phyloP scores from a whole-genome alignment of 2,329 filamentous ascomycete genomes.

The Diaporthe batatas region DNA sequence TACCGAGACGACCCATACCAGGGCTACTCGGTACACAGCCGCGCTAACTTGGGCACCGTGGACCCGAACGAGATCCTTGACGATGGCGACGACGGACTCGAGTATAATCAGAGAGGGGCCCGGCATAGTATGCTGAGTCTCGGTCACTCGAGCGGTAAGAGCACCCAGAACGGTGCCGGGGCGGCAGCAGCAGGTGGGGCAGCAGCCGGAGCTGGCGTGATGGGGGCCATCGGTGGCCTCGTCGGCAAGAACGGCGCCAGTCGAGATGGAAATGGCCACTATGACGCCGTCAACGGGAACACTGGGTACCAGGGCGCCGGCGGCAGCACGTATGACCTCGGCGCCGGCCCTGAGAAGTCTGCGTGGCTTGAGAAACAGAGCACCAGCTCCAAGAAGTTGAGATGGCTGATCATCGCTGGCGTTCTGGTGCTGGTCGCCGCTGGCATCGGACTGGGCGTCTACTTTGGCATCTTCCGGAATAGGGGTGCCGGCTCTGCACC shows the following conservation, averaged over 20 bases:
- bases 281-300: constrained; percentile 65
- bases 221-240: constrained; percentile 57
- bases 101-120: constrained; percentile 61
- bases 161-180: constrained; percentile 51
- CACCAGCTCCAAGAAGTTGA: constrained; percentile 73
- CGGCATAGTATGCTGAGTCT: constrained; percentile 73
- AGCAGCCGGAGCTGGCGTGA: constrained; percentile 57
- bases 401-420: constrained; percentile 75
- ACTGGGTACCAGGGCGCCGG: constrained; percentile 49
- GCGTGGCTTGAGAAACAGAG: constrained; percentile 73
- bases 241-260: constrained; percentile 51
- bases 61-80: constrained; percentile 87
- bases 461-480: constrained; percentile 78
- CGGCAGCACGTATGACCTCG: constrained; percentile 52
- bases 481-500: constrained; percentile 50
- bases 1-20: constrained; percentile 77
- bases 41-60: constrained; percentile 69
- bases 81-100: constrained; percentile 88
- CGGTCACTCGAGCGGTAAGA: constrained; percentile 59
- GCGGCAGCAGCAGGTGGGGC: constrained; percentile 63
- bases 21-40: constrained; percentile 65
- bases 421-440: constrained; percentile 76
- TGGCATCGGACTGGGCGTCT: constrained; percentile 79
- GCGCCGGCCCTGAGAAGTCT: constrained; percentile 68
- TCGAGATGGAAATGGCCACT: constrained; percentile 61